phyloP scores from a whole-genome alignment of 345 rosid species.

The Pugionium cornutum region DNA sequence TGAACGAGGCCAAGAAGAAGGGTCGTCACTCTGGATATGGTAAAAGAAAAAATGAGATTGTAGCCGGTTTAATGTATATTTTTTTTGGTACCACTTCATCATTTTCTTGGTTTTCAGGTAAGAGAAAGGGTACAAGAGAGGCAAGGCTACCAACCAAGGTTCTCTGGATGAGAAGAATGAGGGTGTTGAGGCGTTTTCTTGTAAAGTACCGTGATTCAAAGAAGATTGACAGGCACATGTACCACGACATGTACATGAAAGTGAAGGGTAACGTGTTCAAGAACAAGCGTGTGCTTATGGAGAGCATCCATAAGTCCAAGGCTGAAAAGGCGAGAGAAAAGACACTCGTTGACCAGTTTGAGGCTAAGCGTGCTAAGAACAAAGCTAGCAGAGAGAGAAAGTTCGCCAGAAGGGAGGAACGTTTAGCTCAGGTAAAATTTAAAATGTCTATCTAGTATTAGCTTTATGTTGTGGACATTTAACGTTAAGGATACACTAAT shows the following conservation, averaged over 20 bases:
- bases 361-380: conserved; percentile 72
- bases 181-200: conserved; percentile 64
- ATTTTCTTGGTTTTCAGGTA: conserved; percentile 45
- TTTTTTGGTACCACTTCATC: background rate
- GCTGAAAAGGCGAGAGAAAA: conserved; percentile 76
- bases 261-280: conserved; percentile 77
- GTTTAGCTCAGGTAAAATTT: conserved; percentile 56
- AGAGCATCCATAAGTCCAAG: conserved; percentile 74
- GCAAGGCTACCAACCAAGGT: conserved; percentile 76
- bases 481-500: background rate
- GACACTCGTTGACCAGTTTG: conserved; percentile 71
- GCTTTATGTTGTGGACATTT: background rate
- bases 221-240: conserved; percentile 82
- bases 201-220: conserved; percentile 63
- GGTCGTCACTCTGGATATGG: conserved; percentile 85
- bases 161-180: conserved; percentile 79
- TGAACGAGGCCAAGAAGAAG: conserved; percentile 77
- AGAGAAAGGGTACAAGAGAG: conserved; percentile 79
- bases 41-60: conserved; percentile 27
- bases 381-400: conserved; percentile 81
- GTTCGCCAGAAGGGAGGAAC: conserved; percentile 69
- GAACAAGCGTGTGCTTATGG: conserved; percentile 82
- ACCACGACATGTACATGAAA: conserved; percentile 88
- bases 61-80: background rate
- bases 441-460: background rate